Base-by-base conservation (phyloP, 257 asterid genomes). In the Verbascum thapsus region DNA sequence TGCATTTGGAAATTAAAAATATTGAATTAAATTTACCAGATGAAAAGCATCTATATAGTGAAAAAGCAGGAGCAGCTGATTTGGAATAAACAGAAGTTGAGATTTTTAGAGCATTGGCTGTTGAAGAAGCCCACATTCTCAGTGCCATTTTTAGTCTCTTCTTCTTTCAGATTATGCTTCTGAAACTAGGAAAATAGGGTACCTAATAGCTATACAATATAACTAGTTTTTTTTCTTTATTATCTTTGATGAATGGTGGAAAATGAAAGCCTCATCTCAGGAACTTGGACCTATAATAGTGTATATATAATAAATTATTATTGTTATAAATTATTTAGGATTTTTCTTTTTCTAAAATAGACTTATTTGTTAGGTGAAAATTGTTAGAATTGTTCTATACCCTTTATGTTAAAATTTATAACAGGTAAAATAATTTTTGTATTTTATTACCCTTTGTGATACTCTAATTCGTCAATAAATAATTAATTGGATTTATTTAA, bases 71-170 rank as follows among this genome's bases (percentile, higher is more conserved):
- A 32, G 83, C 32, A 26, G 71, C 17, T 12, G 52, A 58, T 70
- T 66, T 72, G 4, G 90, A 64, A 64, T 88, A 64, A 64, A 70
- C 68, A 63, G 69, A 54, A 55, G 86, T 44, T 40, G 98, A 88
- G 77, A 91, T 49, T 50, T 64, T 91, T 3, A 91, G 74, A 70
- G 90, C 94, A 88, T 84, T 91, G 59, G 98, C 96, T 23, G 98
- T 84, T 32, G 98, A 91, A 79, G 98, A 91, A 77, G 94, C 96
- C 98, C 98, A 91, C 81, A 86, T 72, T 78, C 95, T 85, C 30
- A 91, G 71, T 53, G 98, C 95, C 98, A 90, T 87, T 40, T 44
- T 49, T 26, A 26, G 5, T 26, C 32, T 26, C 61, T 64, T 44
- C 41, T 49, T 16, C 18, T 26, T 30, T 63, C 64, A 10, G 16